Evolutionary conservation across 23 red algal species (phyloP), one percentile per base, ranked within the genome.

Genomic region (Gracilariopsis chorda): DNA sequence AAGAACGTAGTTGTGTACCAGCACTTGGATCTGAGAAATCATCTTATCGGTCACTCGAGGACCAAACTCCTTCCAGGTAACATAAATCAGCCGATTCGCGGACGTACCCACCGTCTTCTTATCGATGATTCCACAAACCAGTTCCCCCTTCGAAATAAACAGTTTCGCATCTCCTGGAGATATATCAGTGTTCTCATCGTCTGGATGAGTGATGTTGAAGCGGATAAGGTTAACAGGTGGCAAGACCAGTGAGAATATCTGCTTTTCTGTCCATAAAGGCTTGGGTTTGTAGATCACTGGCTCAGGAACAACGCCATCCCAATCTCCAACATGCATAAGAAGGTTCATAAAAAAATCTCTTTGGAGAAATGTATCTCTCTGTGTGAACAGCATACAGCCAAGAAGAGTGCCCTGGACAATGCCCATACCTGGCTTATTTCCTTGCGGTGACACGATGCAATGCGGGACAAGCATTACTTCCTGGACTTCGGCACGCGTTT

Each of bases 381-480:
- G n/a, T n/a, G n/a, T n/a, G n/a, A n/a, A n/a, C n/a, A n/a, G n/a
- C n/a, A n/a, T n/a, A 55, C 95, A 93, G 32, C 90, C 95, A 46
- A 97, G 71, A 23, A 97, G 40, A 11, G 95, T 87, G 71, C 94
- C 95, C 68, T 97, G 95, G 34, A 97, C 95, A 51, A 97, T 89
- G 36, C 95, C 95, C 95, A 97, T 97, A 14, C 93, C 95, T 8
- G 95, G 95, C 51, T 87, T 88, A 29, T 97, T 97, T 27, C 88
- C 95, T 73, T 97, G 95, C n/a, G 95, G 95, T 39, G 95, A 97
- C 49, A 97, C 95, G 37, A 97, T 97, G 63, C 88, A 92, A 78
- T 87, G 61, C n/a, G 95, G 89, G 42, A 97, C 95, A 85, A 90
- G 82, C 95, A 97, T 97, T 42, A 97, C 56, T 72, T 97, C 95